These are phyloP conservation scores for Rhazya stricta DNA, from an alignment of 257 asterid species.

Conservation along the genomic window DNA sequence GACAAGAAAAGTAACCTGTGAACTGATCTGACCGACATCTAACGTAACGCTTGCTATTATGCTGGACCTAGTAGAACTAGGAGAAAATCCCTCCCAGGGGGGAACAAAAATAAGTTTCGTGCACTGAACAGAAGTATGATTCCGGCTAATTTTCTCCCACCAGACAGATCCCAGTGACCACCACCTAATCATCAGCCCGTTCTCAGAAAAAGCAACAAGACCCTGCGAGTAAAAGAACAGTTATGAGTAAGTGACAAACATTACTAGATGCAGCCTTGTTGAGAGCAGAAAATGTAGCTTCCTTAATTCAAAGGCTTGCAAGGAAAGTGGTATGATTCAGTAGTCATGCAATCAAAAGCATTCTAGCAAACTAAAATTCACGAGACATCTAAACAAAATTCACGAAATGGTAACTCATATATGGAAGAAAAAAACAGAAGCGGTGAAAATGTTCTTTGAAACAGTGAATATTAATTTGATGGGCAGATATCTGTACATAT, in stretches of 20 bases:
- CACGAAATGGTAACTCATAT: not conserved
- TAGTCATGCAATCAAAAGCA: too few species aligned
- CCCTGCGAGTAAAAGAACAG: constrained; percentile 52
- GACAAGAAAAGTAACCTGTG: constrained; percentile 44
- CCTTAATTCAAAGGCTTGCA: not conserved
- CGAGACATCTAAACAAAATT: too few species aligned
- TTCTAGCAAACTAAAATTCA: too few species aligned
- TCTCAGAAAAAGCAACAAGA: constrained; percentile 86
- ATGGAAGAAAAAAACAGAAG: not conserved
- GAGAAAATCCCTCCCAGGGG: constrained; percentile 95
- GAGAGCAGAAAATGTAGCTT: not conserved
- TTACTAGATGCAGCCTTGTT: not conserved
- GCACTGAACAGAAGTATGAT: constrained; percentile 81
- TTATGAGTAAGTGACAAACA: not conserved
- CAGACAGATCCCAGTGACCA: constrained; percentile 94
- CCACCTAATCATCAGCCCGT: constrained; percentile 90
- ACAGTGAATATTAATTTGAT: too few species aligned
- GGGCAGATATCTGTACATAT: too few species aligned
- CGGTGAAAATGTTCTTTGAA: too few species aligned
- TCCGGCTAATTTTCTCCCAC: constrained; percentile 95
- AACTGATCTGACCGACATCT: constrained; percentile 43
- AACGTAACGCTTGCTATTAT: constrained; percentile 53
- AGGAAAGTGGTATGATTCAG: too few species aligned
- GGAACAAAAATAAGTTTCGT: constrained; percentile 86
- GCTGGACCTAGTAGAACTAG: constrained; percentile 79